Conservation (phyloP, 768 basidiomycete species). For the Crassisporium funariophilum region DNA sequence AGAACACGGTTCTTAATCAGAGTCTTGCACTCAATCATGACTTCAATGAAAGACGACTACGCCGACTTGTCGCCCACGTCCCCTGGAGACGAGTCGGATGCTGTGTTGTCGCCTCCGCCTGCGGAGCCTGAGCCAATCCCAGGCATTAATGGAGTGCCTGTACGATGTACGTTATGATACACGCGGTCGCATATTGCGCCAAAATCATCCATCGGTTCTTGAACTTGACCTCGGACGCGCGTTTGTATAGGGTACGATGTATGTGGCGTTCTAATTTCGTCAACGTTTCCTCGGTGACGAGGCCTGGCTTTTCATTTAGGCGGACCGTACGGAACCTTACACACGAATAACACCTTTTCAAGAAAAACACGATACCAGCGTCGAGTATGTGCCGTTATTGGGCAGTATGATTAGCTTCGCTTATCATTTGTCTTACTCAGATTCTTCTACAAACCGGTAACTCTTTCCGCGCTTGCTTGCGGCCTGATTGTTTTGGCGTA, state of each 20-base stretch:
- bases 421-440: conserved; percentile 38
- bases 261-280: conserved; percentile 38
- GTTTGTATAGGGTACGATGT: conserved; percentile 77
- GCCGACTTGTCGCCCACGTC: conserved; percentile 46
- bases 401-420: conserved; percentile 2
- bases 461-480: conserved; percentile 69
- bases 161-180: conserved; percentile 65
- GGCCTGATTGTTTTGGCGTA: conserved; percentile 75
- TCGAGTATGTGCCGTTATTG: conserved; percentile 59
- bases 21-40: conserved; percentile 26
- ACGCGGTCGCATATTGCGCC: conserved; percentile 16
- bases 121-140: conserved; percentile 68
- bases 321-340: conserved; percentile 81
- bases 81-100: conserved; percentile 68
- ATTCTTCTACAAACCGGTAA: conserved; percentile 87
- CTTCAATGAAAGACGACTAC: conserved; percentile 31
- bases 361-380: conserved; percentile 78
- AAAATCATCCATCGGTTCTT: conserved; percentile 14
- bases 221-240: conserved; percentile 17
- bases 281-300: conserved; percentile 19
- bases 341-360: conserved; percentile 84
- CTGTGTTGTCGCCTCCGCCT: conserved; percentile 43
- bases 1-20: conserved; percentile 6
- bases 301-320: conserved; percentile 42
- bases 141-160: conserved; percentile 72